Evolutionary conservation across 305 asterid species (phyloP).

Genomic region (Solanum aculeatissimum): DNA sequence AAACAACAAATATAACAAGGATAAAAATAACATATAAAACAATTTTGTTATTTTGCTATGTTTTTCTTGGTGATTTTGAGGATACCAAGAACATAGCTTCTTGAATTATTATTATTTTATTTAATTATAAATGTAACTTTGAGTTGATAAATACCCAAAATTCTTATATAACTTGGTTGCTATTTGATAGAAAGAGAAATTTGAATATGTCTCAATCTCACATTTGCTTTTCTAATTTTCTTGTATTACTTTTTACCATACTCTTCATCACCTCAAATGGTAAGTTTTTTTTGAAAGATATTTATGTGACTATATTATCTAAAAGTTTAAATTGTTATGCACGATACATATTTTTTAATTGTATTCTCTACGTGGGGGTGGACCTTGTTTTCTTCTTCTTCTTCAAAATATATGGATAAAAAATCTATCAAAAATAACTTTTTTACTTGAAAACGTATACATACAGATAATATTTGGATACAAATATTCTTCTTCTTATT

Average conservation of each 20-base stretch:
- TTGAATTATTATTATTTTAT: neutral
- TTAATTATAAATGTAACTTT: neutral
- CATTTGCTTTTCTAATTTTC: neutral
- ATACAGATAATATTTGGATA: neutral
- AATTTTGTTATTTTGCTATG: neutral
- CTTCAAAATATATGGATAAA: neutral
- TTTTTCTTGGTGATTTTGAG: neutral
- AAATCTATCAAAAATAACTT: neutral
- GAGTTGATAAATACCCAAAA: neutral
- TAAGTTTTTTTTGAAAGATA: neutral
- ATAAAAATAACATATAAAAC: neutral
- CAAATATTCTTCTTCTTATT: neutral
- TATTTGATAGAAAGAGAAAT: neutral
- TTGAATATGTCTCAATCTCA: neutral
- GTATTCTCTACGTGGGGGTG: neutral
- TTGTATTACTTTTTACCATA: neutral
- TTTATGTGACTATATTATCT: neutral
- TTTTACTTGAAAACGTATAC: neutral
- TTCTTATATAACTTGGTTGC: neutral
- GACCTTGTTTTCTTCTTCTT: neutral
- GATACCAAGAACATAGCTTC: neutral
- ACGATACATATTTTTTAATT: neutral
- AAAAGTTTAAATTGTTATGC: neutral
- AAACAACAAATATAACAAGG: neutral
- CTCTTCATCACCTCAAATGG: neutral